Base-by-base conservation (phyloP, 768 basidiomycete species). In the Gymnopilus junonius region DNA sequence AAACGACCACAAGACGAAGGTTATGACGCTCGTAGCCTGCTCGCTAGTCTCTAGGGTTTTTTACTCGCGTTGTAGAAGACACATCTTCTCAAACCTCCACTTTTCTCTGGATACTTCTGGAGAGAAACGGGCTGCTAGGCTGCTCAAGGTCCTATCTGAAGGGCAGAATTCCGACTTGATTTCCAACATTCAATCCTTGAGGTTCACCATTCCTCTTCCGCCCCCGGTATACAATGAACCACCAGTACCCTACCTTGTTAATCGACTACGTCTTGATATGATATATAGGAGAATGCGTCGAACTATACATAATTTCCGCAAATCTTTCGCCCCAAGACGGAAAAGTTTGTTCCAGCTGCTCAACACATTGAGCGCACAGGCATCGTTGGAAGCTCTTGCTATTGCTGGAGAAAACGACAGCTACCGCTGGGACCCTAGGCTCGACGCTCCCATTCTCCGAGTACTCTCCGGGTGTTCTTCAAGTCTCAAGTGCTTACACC, bases 21-120 rank as follows among this genome's bases (percentile, higher is more conserved):
- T 53, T n/a, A 15, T 12, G 6, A 40, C n/a, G n/a, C n/a, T n/a
- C n/a, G n/a, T n/a, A n/a, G n/a, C n/a, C n/a, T n/a, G n/a, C n/a
- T n/a, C n/a, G 8, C 51, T 55, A 8, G 53, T 61, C 8, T 61
- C 60, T 8, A 27, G 31, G 20, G 51, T 42, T 17, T 61, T 61
- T 46, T 23, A 31, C 25, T 29, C 23, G 20, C 48, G 50, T 8
- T 34, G 48, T 4, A 48, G 59, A 34, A 21, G n/a, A 11, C 29
- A 53, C 29, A 8, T 60, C 25, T 53, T 60, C 25, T 53, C 50
- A 3, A 25, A 60, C 11, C n/a, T 60, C 34, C 20, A 40, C 2
- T 20, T 60, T 25, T 8, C 25, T 1, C 21, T 51, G 46, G 39
- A 51, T 37, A 29, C 29, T 5, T 25, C 11, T 42, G 34, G 35